A percentile compares a stretch with the other conserved stretches of the same genome.
These are phyloP conservation scores for Rhododendron molle DNA, from an alignment of 148 eudicot species.

Conservation along the genomic window DNA sequence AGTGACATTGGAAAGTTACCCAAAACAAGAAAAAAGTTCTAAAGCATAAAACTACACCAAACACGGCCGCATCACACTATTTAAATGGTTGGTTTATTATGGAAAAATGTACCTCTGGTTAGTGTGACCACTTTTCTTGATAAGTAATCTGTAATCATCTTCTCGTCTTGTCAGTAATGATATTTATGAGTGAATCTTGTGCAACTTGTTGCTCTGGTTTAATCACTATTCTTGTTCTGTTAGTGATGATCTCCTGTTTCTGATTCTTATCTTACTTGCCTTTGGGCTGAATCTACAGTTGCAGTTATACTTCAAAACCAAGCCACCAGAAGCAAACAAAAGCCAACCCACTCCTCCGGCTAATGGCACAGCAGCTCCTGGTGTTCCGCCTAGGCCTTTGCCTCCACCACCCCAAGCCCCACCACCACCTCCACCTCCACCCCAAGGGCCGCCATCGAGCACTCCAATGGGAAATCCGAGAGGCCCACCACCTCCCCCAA, in stretches of 20 bases:
- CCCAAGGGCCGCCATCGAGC: slow-evolving; percentile 58
- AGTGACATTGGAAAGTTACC: background rate
- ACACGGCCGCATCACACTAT: background rate
- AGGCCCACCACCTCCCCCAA: slow-evolving; percentile 52
- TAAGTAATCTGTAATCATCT: background rate
- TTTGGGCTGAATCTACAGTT: slow-evolving; percentile 40
- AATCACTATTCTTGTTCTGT: background rate
- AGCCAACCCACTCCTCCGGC: slow-evolving; percentile 60
- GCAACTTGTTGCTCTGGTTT: background rate
- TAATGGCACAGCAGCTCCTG: slow-evolving; percentile 68
- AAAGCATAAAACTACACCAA: background rate
- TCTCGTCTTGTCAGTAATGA: background rate
- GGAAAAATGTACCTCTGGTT: background rate
- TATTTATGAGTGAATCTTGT: background rate
- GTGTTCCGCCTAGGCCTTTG: slow-evolving; percentile 57
- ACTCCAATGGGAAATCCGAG: slow-evolving; percentile 61
- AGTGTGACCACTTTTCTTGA: background rate
- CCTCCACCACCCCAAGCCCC: slow-evolving; percentile 63
- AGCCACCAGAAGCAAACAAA: slow-evolving; percentile 89
- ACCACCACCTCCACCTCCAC: slow-evolving; percentile 68
- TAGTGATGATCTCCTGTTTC: background rate
- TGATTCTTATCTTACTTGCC: slow-evolving; percentile 5
- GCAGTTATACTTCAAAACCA: slow-evolving; percentile 88
- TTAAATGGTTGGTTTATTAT: background rate
- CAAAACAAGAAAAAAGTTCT: background rate